Base-by-base conservation (phyloP, 176 grass and related monocot species). In the Oryza australiensis region DNA sequence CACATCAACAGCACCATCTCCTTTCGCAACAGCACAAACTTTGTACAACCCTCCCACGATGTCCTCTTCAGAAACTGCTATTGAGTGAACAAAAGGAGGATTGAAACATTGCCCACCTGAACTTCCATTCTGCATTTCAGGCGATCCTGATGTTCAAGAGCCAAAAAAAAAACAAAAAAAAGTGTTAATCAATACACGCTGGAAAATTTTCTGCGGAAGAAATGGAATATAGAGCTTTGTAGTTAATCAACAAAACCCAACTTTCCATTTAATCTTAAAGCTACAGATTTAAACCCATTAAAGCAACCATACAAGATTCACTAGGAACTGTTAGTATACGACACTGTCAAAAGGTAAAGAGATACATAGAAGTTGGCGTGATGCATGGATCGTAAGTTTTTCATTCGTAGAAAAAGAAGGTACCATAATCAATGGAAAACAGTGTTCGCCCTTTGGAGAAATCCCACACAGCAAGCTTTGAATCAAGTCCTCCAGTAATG, bases 11-110 rank as follows among this genome's bases (percentile, higher is more conserved):
- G 57, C 86, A 74, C 95, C 95, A 74, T 98, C 92, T 48, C 95
- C 95, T 76, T 88, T 98, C 76, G 95, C 95, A 87, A 93, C 95
- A 86, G 95, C 95, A 84, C 92, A 95, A 59, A 90, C 91, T 85
- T 88, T 98, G 86, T 89, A 82, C 9, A 77, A 51, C 26, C 81
- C 90, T 18, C 83, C 80, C 62, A 94, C 83, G 77, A 86, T 86
- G 29, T 89, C 83, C 74, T 91, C 88, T 91, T 93, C 88, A 81
- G 88, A 88, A 73, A 98, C 79, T 70, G 92, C 90, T 85, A 95
- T 64, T 0, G 95, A 91, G 66, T 98, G 95, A 76, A 98, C 85
- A 68, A 98, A 98, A 75, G 92, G 90, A 86, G 95, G 95, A 83
- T 98, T 98, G 76, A 98, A 84, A 88, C 90, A 88, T 84, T 98